A percentile compares a stretch with the other conserved stretches of the same genome.
These are phyloP conservation scores for Rusavskia elegans DNA, from an alignment of 495 filamentous ascomycete species.

Conservation along the genomic window DNA sequence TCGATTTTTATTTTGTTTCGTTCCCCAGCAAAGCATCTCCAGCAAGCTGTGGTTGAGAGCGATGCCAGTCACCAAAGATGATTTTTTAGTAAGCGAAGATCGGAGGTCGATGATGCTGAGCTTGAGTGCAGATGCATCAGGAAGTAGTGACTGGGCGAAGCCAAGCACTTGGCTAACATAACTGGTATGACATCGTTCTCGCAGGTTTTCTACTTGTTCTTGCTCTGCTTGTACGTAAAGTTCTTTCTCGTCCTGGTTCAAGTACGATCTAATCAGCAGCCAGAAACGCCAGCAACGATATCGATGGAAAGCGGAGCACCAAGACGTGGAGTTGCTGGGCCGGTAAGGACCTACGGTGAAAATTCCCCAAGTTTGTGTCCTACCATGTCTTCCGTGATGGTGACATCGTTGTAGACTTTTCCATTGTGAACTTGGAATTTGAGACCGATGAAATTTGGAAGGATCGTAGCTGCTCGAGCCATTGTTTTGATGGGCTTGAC, in stretches of 20 bases:
- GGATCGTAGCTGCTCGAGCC: slow-evolving; percentile 80
- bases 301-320: not conserved
- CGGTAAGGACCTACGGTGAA: slow-evolving; percentile 48
- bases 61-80: no score
- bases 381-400: slow-evolving; percentile 94
- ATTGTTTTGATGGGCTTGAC: slow-evolving; percentile 69
- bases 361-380: slow-evolving; percentile 96
- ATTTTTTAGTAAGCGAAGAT: no score
- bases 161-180: no score
- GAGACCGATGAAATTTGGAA: slow-evolving; percentile 89
- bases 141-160: no score
- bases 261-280: not conserved
- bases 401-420: slow-evolving; percentile 77
- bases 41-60: no score
- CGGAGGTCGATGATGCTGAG: no score
- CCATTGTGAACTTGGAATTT: slow-evolving; percentile 92
- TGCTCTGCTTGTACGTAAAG: slow-evolving; percentile 66
- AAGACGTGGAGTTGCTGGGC: not conserved
- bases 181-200: no score
- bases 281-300: not conserved
- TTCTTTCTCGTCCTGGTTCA: slow-evolving; percentile 65
- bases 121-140: no score
- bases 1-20: no score
- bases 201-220: slow-evolving; percentile 39
- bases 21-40: no score